Evolutionary conservation across 1,284 basidiomycete genomes (phyloP).

Genomic region (Malassezia yamatoensis): DNA sequence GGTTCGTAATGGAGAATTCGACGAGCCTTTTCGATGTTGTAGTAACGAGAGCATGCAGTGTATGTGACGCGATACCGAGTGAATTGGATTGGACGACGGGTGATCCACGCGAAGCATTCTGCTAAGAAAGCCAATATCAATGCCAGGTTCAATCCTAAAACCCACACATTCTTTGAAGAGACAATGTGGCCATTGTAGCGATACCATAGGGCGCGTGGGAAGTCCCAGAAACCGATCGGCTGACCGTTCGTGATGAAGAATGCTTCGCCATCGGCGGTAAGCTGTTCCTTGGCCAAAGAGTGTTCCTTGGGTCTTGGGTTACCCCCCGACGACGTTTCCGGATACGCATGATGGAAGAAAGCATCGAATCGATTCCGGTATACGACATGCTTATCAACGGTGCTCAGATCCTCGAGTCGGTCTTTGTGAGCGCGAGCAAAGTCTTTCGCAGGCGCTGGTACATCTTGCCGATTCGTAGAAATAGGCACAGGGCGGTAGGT

Average conservation of each 20-base stretch:
- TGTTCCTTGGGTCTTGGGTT: slow-evolving; percentile 27
- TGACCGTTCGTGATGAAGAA: slow-evolving; percentile 99
- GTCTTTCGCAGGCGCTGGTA: slow-evolving; percentile 32
- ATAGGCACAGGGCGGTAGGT: slow-evolving; percentile 31
- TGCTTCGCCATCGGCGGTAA: slow-evolving; percentile 78
- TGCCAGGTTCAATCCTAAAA: slow-evolving; percentile 29
- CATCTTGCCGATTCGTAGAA: slow-evolving; percentile 27
- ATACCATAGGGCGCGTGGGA: slow-evolving; percentile 73
- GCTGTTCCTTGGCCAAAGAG: slow-evolving; percentile 50
- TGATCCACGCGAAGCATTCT: slow-evolving; percentile 66
- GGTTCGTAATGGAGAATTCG: slow-evolving; percentile 87
- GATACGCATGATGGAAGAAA: slow-evolving; percentile 49
- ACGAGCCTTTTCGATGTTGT: slow-evolving; percentile 91
- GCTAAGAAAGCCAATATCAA: slow-evolving; percentile 48
- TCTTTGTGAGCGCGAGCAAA: slow-evolving; percentile 30
- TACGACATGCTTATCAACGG: slow-evolving; percentile 53
- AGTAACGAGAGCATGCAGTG: slow-evolving; percentile 60
- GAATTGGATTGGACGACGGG: slow-evolving; percentile 74
- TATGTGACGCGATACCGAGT: slow-evolving; percentile 77
- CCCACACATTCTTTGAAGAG: slow-evolving; percentile 24
- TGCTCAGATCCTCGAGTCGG: not conserved
- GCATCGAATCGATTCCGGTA: slow-evolving; percentile 61
- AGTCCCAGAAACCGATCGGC: slow-evolving; percentile 93
- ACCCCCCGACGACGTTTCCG: slow-evolving; percentile 23
- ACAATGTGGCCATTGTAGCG: slow-evolving; percentile 40